Conservation (phyloP, 2,329 filamentous ascomycete species). For the Fusarium pseudonygamai region DNA sequence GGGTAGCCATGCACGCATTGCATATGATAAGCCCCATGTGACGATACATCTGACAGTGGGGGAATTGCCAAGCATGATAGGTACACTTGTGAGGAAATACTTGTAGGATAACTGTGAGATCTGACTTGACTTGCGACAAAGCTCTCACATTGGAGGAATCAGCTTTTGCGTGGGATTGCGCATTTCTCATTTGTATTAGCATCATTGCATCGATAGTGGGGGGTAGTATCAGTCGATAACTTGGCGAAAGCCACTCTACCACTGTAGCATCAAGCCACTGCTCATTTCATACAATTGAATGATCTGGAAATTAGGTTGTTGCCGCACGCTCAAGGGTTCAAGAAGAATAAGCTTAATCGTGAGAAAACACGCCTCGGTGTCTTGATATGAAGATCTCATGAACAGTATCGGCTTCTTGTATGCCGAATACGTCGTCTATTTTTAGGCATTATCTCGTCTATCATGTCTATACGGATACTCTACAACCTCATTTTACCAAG, state of each 20-base stretch:
- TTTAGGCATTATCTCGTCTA: neutral
- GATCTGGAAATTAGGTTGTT: neutral
- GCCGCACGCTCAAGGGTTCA: too few species aligned
- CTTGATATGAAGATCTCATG: neutral
- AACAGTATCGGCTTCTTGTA: neutral
- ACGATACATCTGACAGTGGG: neutral
- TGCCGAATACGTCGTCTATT: neutral
- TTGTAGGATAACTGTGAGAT: neutral
- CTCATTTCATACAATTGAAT: neutral
- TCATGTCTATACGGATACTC: neutral
- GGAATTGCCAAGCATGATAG: neutral
- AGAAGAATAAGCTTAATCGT: neutral
- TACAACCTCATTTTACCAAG: constrained; percentile 10
- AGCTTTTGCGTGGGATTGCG: neutral
- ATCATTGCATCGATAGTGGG: neutral
- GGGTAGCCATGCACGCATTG: neutral
- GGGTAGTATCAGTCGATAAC: too few species aligned
- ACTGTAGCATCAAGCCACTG: neutral
- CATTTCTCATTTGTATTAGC: neutral
- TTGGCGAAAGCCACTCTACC: neutral
- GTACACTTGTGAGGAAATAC: neutral
- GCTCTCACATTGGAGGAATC: neutral
- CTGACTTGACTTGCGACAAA: neutral
- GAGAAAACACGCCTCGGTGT: neutral
- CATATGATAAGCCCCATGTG: neutral